A percentile compares a stretch with the other conserved stretches of the same genome.
These are phyloP conservation scores for Diaporthe caulivora DNA, from an alignment of 2,329 filamentous ascomycete genomes.

Conservation along the genomic window DNA sequence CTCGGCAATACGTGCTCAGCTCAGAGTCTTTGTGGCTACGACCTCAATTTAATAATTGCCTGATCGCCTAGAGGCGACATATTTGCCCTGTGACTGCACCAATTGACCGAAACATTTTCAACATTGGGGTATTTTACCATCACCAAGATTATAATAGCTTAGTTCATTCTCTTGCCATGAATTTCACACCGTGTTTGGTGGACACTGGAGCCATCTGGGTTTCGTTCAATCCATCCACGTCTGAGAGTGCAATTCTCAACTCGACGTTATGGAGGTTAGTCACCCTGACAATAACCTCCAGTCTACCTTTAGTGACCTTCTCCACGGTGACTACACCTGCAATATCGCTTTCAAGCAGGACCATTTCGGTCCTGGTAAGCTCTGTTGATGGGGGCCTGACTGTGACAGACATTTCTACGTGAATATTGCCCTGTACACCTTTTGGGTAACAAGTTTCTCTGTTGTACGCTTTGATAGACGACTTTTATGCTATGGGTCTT, in stretches of 20 bases:
- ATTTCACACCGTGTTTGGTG: background rate
- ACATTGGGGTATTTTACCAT: background rate
- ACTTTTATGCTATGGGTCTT: too few species aligned
- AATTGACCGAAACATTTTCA: background rate
- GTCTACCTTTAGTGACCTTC: background rate
- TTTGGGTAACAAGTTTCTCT: too few species aligned
- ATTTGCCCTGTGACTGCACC: too few species aligned
- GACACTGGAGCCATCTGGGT: background rate
- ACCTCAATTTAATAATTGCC: background rate
- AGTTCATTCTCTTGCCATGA: background rate
- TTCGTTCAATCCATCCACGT: background rate
- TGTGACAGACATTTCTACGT: background rate
- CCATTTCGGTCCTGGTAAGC: background rate
- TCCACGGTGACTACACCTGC: background rate
- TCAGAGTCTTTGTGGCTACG: background rate
- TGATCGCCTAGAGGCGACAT: background rate
- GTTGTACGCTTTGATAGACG: too few species aligned
- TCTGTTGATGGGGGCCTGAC: background rate
- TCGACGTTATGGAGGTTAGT: background rate
- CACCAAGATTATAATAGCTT: too few species aligned
- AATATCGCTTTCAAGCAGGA: background rate
- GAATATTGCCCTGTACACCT: too few species aligned
- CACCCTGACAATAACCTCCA: background rate
- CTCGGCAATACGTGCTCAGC: too few species aligned
- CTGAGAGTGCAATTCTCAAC: background rate